Conservation (phyloP, 2,329 filamentous ascomycete genomes). For the Calonectria hongkongensis region DNA sequence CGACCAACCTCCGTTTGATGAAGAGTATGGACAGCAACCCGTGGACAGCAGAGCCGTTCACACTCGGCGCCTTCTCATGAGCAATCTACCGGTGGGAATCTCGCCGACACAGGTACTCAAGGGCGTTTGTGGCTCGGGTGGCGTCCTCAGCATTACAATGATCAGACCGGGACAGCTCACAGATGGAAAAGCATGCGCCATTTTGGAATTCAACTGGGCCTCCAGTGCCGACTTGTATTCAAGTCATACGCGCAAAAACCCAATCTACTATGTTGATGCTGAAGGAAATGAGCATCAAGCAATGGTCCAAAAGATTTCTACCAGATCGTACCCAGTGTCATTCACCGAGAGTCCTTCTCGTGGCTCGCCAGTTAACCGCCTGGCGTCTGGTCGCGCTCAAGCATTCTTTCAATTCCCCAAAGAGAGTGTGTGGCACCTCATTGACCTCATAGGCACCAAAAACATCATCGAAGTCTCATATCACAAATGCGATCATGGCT, state of each 20-base stretch:
- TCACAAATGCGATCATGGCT: accelerated
- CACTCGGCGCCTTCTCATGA: constrained; percentile 51
- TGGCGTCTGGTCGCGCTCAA: constrained; percentile 40
- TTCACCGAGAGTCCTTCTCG: accelerated
- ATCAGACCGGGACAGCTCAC: constrained; percentile 12
- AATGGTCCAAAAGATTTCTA: background rate
- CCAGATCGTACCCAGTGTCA: background rate
- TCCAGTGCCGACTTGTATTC: background rate
- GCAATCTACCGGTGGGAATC: constrained; percentile 45
- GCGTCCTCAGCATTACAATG: constrained; percentile 37
- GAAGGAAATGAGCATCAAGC: background rate
- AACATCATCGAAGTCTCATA: constrained; percentile 40
- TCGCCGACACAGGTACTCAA: constrained; percentile 45
- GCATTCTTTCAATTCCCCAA: constrained; percentile 46
- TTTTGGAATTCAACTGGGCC: constrained; percentile 49
- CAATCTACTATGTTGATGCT: constrained; percentile 20
- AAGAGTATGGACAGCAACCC: background rate
- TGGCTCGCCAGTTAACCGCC: background rate
- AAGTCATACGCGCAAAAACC: accelerated
- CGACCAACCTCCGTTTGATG: constrained; percentile 16
- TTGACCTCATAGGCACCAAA: constrained; percentile 39
- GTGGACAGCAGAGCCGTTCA: background rate
- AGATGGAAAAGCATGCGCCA: background rate
- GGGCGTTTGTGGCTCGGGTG: constrained; percentile 44
- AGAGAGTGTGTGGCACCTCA: constrained; percentile 46